Base-by-base conservation (phyloP, 202 grass and related monocot species). In the Digitaria exilis region DNA sequence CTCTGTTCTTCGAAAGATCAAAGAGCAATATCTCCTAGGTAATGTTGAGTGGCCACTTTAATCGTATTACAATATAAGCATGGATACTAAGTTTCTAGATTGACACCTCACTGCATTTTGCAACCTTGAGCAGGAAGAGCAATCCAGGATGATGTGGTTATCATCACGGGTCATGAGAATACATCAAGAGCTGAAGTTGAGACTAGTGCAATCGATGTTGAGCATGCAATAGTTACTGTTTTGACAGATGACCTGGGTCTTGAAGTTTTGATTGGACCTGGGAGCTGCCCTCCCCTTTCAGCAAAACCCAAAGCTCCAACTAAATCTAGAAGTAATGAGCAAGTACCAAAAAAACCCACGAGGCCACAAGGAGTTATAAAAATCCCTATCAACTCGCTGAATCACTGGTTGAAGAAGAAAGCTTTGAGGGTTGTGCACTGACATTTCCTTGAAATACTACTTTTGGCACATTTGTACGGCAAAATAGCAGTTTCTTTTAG, bases 1-100 rank as follows among this genome's bases (percentile, higher is more conserved):
- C 57, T 98, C 93, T 73, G 86, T 93, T 80, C 81, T 98, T 48
- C 91, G 89, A 68, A 98, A 95, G 78, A 98, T 98, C n/a, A 98
- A 93, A 86, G 96, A 98, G 80, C 90, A 87, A 62, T 90, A 90
- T 84, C 71, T 90, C 49, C 76, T 93, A 75, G 93, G 96, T 98
- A 87, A 88, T 48, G 22, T 85, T 87, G 82, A 89, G 56, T 16
- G 21, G 21, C 65, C 6, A 56, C 26, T 41, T 26, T 78, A 5
- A 9, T 55, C 49, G 15, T 67, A 26, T 76, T 82, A 39, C 51
- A 39, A 30, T 65, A 44, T 57, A 64, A 78, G 17, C 17, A 35
- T 31, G 69, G 29, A 35, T 49, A 43, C 24, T 35, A 76, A 49
- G 22, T 34, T 60, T 71, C 35, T 87, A 60, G 55, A 41, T 68